Conservation (phyloP, 345 rosid species). For the Turritis glabra region DNA sequence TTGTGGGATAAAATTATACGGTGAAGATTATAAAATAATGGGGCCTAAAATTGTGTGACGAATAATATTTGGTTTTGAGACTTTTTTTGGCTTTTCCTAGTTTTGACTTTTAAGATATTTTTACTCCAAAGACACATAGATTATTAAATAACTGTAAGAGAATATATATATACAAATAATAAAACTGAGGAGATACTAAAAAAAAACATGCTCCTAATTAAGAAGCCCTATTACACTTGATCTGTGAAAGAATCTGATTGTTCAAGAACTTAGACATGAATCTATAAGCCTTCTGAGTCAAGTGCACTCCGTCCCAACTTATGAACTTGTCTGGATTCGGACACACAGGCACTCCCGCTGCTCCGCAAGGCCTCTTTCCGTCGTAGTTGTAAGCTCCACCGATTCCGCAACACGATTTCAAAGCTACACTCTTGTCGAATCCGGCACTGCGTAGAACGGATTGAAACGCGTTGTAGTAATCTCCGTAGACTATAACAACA, state of each 20-base stretch:
- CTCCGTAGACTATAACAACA: conserved; percentile 24
- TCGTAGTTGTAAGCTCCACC: conserved; percentile 39
- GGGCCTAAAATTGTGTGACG: no score
- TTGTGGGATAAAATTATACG: no score
- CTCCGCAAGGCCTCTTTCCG: conserved; percentile 32
- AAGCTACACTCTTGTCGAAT: conserved; percentile 25
- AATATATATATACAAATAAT: no score
- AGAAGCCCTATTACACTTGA: not conserved
- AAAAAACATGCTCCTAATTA: not conserved
- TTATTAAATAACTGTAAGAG: no score
- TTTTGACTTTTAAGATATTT: no score
- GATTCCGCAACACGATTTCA: conserved; percentile 36
- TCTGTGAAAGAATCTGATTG: conserved; percentile 18
- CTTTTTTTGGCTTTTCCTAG: no score
- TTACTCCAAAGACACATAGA: no score
- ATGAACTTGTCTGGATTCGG: conserved; percentile 17
- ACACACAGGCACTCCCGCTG: conserved; percentile 34
- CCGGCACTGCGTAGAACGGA: not conserved
- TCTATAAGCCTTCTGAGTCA: conserved; percentile 36
- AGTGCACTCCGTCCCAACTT: conserved; percentile 48
- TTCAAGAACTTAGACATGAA: conserved; percentile 32
- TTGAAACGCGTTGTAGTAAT: conserved; percentile 34
- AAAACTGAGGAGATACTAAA: no score
- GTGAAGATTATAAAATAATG: no score
- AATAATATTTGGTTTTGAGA: no score